Evolutionary conservation across 2,329 filamentous ascomycete genomes (phyloP).

Genomic region (Zymoseptoria pseudotritici): DNA sequence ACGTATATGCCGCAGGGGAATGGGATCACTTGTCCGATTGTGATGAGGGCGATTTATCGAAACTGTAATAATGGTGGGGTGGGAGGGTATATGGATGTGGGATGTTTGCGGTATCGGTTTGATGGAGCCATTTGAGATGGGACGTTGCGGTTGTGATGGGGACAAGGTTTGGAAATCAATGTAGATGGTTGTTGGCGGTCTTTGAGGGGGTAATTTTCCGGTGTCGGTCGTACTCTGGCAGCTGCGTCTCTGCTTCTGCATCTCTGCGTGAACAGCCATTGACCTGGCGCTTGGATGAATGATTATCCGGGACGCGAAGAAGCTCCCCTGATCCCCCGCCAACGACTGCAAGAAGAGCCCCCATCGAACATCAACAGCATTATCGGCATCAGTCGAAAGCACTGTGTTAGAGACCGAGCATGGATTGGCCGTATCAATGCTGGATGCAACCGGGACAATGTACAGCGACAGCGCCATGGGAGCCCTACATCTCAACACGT

Average conservation of each 20-base stretch:
- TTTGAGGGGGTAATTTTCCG: not conserved
- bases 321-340: not conserved
- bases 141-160: not conserved
- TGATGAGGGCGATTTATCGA: not conserved
- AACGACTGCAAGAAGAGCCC: not conserved
- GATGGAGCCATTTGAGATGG: not conserved
- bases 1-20: not conserved
- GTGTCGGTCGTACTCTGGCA: not conserved
- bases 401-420: not conserved
- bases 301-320: not conserved
- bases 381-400: not conserved
- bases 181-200: not conserved
- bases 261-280: not conserved
- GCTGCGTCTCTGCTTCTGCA: not conserved
- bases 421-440: not conserved
- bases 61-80: conserved; percentile 4
- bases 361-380: not conserved
- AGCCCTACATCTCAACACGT: not conserved
- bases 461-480: not conserved
- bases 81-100: conserved; percentile 2
- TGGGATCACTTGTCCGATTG: not conserved
- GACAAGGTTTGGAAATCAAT: not conserved
- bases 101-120: conserved; percentile 3
- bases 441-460: not conserved
- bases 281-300: not conserved